phyloP scores from a whole-genome alignment of 805 yeast genomes.

The Saccharomycopsis babjevae region DNA sequence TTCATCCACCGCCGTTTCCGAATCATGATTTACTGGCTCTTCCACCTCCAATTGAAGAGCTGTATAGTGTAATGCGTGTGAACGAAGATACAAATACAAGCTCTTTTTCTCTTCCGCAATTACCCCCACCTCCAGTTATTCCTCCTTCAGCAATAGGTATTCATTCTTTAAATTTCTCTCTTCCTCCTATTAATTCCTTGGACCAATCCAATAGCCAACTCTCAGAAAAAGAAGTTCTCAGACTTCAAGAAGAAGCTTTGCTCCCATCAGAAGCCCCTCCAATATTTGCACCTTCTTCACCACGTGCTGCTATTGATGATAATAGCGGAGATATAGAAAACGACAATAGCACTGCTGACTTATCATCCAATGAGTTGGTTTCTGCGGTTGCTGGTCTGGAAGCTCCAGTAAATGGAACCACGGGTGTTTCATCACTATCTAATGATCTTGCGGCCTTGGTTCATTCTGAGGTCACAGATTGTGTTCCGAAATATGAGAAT shows the following conservation, averaged over 20 bases:
- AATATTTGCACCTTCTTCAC: neutral
- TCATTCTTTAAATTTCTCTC: neutral
- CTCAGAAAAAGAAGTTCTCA: constrained; percentile 50
- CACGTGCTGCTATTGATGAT: neutral
- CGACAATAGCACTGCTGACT: neutral
- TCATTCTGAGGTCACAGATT: constrained; percentile 12
- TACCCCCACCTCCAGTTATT: constrained; percentile 4
- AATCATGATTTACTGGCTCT: neutral
- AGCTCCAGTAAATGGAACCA: neutral
- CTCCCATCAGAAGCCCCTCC: constrained; percentile 48
- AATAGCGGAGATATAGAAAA: neutral
- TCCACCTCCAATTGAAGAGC: neutral
- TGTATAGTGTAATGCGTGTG: neutral
- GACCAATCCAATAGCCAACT: constrained; percentile 14
- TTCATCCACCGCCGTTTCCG: neutral
- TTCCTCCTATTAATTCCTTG: neutral
- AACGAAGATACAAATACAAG: neutral
- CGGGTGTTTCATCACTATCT: neutral
- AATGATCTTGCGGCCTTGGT: neutral
- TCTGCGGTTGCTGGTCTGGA: neutral
- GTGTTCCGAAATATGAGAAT: constrained; percentile 14
- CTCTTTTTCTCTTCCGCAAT: constrained; percentile 5
- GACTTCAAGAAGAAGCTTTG: constrained; percentile 45
- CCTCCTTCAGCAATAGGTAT: neutral
- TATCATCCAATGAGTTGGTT: neutral